Evolutionary conservation across 2,329 filamentous ascomycete genomes (phyloP).

Genomic region (Chaetomium strumarium): DNA sequence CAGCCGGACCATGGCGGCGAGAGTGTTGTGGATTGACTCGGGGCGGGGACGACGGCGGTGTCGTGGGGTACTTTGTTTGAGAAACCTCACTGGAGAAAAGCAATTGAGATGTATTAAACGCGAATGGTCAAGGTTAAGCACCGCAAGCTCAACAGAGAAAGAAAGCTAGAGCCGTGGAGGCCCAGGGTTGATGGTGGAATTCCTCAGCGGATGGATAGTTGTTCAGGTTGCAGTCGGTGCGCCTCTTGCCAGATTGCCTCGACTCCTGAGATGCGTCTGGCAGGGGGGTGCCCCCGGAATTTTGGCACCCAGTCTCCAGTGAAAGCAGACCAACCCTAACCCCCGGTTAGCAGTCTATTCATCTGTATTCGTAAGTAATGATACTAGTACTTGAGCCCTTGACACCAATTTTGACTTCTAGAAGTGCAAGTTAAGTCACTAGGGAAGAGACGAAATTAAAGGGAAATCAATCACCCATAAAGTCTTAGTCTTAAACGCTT

Average conservation of each 20-base stretch:
- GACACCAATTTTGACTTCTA: too few relatives aligned
- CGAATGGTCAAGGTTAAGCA: conserved; percentile 8
- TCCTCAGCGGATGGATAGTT: conserved; percentile 6
- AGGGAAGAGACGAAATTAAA: too few relatives aligned
- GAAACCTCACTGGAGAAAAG: background rate
- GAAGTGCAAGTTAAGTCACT: too few relatives aligned
- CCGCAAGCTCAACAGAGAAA: conserved; percentile 16
- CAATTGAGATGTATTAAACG: conserved; percentile 10
- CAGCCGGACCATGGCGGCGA: conserved; percentile 74
- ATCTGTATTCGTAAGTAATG: too few relatives aligned
- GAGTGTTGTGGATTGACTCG: background rate
- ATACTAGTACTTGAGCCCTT: too few relatives aligned
- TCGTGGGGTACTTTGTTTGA: background rate
- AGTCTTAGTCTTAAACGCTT: too few relatives aligned
- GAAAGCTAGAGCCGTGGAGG: conserved; percentile 13
- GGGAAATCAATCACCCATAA: too few relatives aligned
- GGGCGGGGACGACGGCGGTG: background rate
- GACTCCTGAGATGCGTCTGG: conserved; percentile 17
- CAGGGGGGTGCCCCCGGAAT: conserved; percentile 18
- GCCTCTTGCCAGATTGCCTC: conserved; percentile 29
- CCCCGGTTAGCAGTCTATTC: background rate
- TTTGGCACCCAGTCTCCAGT: conserved; percentile 7
- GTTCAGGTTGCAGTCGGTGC: conserved; percentile 14
- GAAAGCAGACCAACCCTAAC: conserved; percentile 12
- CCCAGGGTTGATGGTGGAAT: conserved; percentile 6